A percentile compares a stretch with the other conserved stretches of the same genome.
These are phyloP conservation scores for Trypanosoma theileri DNA, from an alignment of 208 protist genomes.

Conservation along the genomic window DNA sequence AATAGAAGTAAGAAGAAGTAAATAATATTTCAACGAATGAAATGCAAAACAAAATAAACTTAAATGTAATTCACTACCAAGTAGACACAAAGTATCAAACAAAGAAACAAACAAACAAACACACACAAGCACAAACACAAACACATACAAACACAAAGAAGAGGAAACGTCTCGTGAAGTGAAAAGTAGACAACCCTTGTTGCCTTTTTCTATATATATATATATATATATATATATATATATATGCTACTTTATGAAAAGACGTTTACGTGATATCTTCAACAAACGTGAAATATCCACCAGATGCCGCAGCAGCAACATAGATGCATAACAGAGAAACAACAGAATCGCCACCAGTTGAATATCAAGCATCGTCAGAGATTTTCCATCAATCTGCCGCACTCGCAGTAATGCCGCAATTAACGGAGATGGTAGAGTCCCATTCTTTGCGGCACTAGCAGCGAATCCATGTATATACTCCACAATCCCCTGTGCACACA, in stretches of 20 bases:
- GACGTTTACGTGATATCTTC: slow-evolving; percentile 59
- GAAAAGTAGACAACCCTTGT: background rate
- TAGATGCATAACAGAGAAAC: slow-evolving; percentile 53
- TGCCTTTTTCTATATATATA: background rate
- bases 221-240: background rate
- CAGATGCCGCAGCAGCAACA: slow-evolving; percentile 44
- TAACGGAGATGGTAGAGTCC: slow-evolving; percentile 3
- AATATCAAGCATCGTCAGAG: slow-evolving; percentile 40
- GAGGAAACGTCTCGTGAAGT: too few relatives aligned
- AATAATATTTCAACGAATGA: too few relatives aligned
- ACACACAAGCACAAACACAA: background rate
- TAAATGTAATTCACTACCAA: background rate
- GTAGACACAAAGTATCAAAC: background rate
- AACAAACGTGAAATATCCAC: slow-evolving; percentile 57
- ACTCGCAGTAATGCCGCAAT: slow-evolving; percentile 21
- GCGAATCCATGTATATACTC: slow-evolving; percentile 15
- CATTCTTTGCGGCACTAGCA: background rate
- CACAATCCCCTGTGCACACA: too few relatives aligned
- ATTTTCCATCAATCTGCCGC: slow-evolving; percentile 9
- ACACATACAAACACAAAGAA: too few relatives aligned
- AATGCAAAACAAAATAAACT: slow-evolving; percentile 3
- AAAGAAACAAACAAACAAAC: background rate
- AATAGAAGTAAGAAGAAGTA: too few relatives aligned
- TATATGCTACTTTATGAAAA: slow-evolving; percentile 28
- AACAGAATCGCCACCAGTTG: slow-evolving; percentile 58